phyloP scores from a whole-genome alignment of 495 filamentous ascomycete species.

The Cercophora samala region DNA sequence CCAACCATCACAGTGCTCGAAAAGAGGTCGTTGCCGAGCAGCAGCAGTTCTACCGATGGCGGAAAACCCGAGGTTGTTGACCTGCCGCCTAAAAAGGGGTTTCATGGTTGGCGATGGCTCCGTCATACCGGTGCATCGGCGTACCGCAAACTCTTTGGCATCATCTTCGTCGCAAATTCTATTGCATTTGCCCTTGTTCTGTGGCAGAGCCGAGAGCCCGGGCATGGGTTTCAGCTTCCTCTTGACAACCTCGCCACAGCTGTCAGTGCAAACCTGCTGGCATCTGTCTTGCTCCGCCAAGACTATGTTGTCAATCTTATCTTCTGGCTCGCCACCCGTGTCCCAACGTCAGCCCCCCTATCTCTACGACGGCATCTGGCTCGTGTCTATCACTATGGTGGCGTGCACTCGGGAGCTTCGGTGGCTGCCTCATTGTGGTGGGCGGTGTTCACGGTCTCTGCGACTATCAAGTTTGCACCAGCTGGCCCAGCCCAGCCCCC shows the following conservation, averaged over 20 bases:
- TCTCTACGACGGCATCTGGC: slow-evolving; percentile 56
- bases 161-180: slow-evolving; percentile 23
- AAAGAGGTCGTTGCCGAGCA: slow-evolving; percentile 8
- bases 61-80: slow-evolving; percentile 8
- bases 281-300: slow-evolving; percentile 52
- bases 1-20: background rate
- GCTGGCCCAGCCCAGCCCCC: slow-evolving; percentile 28
- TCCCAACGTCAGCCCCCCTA: slow-evolving; percentile 57
- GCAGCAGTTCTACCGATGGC: slow-evolving; percentile 2
- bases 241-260: slow-evolving; percentile 39
- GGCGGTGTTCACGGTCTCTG: slow-evolving; percentile 52
- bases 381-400: slow-evolving; percentile 65
- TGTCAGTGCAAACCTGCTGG: slow-evolving; percentile 41
- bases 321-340: slow-evolving; percentile 46
- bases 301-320: slow-evolving; percentile 63
- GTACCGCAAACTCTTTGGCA: slow-evolving; percentile 16
- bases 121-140: slow-evolving; percentile 17
- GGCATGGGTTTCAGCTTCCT: slow-evolving; percentile 20
- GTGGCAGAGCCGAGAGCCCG: slow-evolving; percentile 28
- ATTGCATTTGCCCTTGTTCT: slow-evolving; percentile 28
- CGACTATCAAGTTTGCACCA: slow-evolving; percentile 43
- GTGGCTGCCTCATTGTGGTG: slow-evolving; percentile 61
- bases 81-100: background rate
- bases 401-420: slow-evolving; percentile 62
- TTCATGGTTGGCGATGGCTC: slow-evolving; percentile 16